Evolutionary conservation across 2,329 filamentous ascomycete species (phyloP), one percentile per base, ranked within the genome.

Genomic region (Scedosporium apiospermum): DNA sequence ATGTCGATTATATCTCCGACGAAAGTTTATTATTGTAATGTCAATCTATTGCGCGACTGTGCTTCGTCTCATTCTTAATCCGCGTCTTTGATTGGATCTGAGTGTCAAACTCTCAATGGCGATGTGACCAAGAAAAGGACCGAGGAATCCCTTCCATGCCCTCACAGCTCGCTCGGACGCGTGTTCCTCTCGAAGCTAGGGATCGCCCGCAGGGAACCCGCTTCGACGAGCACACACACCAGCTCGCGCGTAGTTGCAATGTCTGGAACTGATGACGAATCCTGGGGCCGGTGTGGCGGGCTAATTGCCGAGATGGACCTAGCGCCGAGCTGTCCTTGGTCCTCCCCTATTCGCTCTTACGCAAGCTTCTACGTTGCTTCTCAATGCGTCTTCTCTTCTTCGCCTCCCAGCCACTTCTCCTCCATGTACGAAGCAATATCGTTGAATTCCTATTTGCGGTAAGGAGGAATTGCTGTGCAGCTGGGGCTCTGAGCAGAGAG

Each of bases 221-320:
- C 34, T 38, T 38, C 9, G 4, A 38, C 34, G 34, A 9, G 34
- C 34, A 38, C 10, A 14, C 30, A 38, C 34, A 34, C 44, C 18
- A 49, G 6, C n/a, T 49, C 44, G 44, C 5, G 16, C 21, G 44
- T 49, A 23, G 16, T 7, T 49, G 44, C 7, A 12, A 7, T n/a
- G 44, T 18, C 21, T n/a, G 69, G 75, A 16, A 84, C 80, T 30
- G 86, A 88, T 68, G 86, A 86, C 1, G 65, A 91, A 62, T 92
- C 88, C 87, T 78, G 81, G 67, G 78, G 76, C 63, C 79, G 86
- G 64, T 85, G 89, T 67, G 71, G 68, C 16, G 75, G 78, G 57
- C 80, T 93, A 65, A 80, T 88, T 63, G 77, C 74, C 63, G 75
- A 80, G 69, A 76, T 83, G 63, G 78, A 78, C 66, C 10, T 70